phyloP scores from a whole-genome alignment of 2,329 filamentous ascomycete genomes.

The Tolypocladium paradoxum region DNA sequence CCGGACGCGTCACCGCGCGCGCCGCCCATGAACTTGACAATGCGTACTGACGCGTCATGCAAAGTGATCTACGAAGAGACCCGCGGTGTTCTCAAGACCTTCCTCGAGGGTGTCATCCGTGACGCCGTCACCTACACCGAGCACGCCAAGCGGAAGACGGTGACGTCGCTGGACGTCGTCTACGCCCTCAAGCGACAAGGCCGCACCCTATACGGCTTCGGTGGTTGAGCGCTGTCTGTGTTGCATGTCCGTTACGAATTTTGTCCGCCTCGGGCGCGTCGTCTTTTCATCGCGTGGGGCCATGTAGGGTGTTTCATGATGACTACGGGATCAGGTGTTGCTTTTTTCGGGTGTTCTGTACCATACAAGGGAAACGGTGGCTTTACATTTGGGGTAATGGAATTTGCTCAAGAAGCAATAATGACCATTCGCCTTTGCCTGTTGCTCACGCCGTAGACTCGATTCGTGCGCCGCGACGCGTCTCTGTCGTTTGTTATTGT shows the following conservation, averaged over 20 bases:
- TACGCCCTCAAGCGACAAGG: conserved; percentile 60
- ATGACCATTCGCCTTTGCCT: conserved; percentile 3
- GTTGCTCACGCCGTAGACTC: not conserved
- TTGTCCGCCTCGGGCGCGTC: conserved; percentile 9
- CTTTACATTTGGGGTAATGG: conserved; percentile 24
- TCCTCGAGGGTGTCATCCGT: conserved; percentile 67
- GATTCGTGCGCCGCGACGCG: not conserved
- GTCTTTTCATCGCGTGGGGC: conserved; percentile 6
- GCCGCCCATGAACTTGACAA: not conserved
- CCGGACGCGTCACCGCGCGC: not conserved
- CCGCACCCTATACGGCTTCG: conserved; percentile 79
- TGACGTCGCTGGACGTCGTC: conserved; percentile 59
- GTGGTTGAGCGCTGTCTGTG: conserved; percentile 50
- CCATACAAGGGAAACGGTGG: conserved; percentile 28
- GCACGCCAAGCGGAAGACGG: conserved; percentile 73
- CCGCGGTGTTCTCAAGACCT: conserved; percentile 66
- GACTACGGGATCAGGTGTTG: conserved; percentile 30
- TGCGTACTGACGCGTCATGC: not conserved
- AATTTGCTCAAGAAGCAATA: conserved; percentile 14
- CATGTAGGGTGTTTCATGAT: conserved; percentile 28
- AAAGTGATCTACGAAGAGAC: conserved; percentile 69
- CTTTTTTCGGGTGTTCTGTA: conserved; percentile 31
- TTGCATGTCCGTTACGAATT: conserved; percentile 26
- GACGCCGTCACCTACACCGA: conserved; percentile 70
- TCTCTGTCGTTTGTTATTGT: not conserved